phyloP scores from a whole-genome alignment of 23 red algal genomes.

The Gracilaria gracilis region DNA sequence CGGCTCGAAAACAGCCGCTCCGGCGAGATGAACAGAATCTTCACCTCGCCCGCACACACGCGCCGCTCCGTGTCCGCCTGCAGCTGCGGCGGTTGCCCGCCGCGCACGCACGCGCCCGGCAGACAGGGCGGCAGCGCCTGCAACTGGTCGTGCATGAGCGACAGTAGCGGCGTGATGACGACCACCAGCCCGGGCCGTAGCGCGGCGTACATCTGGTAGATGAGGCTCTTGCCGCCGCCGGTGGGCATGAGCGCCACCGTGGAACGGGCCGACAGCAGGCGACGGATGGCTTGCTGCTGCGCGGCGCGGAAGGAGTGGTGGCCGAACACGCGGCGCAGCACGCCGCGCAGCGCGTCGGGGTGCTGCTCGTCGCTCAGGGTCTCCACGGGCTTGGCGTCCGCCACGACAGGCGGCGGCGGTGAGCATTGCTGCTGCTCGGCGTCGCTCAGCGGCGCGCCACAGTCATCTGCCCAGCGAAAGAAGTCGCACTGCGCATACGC shows the following conservation, averaged over 20 bases:
- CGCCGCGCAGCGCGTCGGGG: conserved; percentile 7
- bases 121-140: conserved; percentile 31
- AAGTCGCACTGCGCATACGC: conserved; percentile 30
- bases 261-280: conserved; percentile 42
- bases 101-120: conserved; percentile 60
- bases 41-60: conserved; percentile 52
- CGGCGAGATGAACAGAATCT: conserved; percentile 85
- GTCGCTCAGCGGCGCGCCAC: not conserved
- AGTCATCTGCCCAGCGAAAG: conserved; percentile 61
- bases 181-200: conserved; percentile 71
- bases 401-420: not conserved
- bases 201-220: conserved; percentile 82
- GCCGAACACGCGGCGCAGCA: conserved; percentile 14
- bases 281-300: conserved; percentile 52
- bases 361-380: not conserved
- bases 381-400: not conserved
- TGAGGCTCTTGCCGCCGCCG: conserved; percentile 70
- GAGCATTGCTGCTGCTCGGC: not conserved
- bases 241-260: conserved; percentile 73
- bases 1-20: conserved; percentile 61
- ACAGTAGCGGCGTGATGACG: conserved; percentile 77
- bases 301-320: conserved; percentile 40
- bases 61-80: conserved; percentile 17
- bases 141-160: conserved; percentile 78
- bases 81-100: conserved; percentile 15